Percentiles rank a stretch among this genome's conserved stretches.
Conservation (phyloP, 2,329 filamentous ascomycete genomes). For the Aspergillus texensis region DNA sequence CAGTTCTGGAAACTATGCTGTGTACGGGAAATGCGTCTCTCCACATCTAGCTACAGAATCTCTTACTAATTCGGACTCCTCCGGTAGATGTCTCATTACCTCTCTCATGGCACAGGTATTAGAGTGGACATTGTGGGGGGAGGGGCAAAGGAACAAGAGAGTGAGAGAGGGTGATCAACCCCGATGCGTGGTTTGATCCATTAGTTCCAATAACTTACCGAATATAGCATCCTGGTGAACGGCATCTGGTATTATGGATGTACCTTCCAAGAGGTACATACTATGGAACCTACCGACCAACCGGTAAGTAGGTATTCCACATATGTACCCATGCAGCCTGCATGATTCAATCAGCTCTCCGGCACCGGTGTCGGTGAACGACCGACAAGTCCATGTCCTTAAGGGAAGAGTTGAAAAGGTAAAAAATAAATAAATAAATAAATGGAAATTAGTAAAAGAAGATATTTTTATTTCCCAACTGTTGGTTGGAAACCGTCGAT, state of each 20-base stretch:
- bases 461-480: slow-evolving; percentile 10
- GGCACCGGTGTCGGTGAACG: slow-evolving; percentile 32
- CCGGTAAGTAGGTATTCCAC: background rate
- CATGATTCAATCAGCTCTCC: slow-evolving; percentile 20
- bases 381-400: background rate
- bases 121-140: slow-evolving; percentile 9
- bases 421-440: background rate
- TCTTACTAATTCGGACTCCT: slow-evolving; percentile 7
- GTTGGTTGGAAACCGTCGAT: slow-evolving; percentile 31
- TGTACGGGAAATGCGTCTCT: slow-evolving; percentile 17
- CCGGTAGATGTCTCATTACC: background rate
- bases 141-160: too few species aligned
- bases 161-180: background rate
- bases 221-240: background rate
- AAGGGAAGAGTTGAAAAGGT: background rate
- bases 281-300: background rate
- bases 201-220: slow-evolving; percentile 6
- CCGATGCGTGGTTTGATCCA: background rate
- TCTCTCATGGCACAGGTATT: background rate
- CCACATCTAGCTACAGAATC: slow-evolving; percentile 7
- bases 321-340: slow-evolving; percentile 9
- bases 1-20: slow-evolving; percentile 27
- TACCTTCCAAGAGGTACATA: background rate
- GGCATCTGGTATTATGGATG: background rate
- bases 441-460: background rate